Conservation (phyloP, 2,329 filamentous ascomycete species). For the Aspergillus fumigatus region DNA sequence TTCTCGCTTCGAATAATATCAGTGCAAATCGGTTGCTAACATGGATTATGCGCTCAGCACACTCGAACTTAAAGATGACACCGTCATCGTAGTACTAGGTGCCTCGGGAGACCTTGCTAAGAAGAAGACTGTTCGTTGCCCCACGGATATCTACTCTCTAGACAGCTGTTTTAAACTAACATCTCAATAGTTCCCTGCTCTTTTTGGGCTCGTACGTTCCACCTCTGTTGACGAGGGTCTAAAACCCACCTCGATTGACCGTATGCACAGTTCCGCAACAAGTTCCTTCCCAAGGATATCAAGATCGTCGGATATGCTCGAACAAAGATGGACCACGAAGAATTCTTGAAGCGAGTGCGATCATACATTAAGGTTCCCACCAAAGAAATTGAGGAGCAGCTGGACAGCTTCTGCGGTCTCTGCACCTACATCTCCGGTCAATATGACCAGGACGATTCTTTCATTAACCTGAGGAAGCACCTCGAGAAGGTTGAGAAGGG, state of each 20-base stretch:
- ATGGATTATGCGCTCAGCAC: constrained; percentile 54
- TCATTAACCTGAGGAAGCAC: constrained; percentile 78
- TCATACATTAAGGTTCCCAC: constrained; percentile 99
- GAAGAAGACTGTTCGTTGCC: constrained; percentile 86
- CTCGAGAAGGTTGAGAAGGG: constrained; percentile 79
- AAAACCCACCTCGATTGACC: constrained; percentile 11
- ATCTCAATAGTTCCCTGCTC: constrained; percentile 72
- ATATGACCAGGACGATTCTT: constrained; percentile 96
- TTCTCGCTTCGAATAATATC: neutral
- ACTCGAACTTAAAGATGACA: constrained; percentile 98
- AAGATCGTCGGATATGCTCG: constrained; percentile 97
- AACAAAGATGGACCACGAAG: constrained; percentile 98
- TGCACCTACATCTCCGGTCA: constrained; percentile 96
- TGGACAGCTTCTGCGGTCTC: constrained; percentile 80
- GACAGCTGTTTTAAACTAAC: constrained; percentile 17
- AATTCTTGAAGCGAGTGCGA: constrained; percentile 90
- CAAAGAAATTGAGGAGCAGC: constrained; percentile 93
- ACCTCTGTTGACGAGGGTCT: neutral
- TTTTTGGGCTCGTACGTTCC: constrained; percentile 87
- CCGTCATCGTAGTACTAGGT: constrained; percentile 90
- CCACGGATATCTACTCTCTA: neutral
- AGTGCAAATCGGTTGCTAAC: constrained; percentile 21
- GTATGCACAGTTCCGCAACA: constrained; percentile 78
- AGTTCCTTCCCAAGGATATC: constrained; percentile 94
- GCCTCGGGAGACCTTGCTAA: constrained; percentile 97